These are phyloP conservation scores for Cryptosporidium meleagridis DNA, from an alignment of 169 alveolate species.

Conservation along the genomic window DNA sequence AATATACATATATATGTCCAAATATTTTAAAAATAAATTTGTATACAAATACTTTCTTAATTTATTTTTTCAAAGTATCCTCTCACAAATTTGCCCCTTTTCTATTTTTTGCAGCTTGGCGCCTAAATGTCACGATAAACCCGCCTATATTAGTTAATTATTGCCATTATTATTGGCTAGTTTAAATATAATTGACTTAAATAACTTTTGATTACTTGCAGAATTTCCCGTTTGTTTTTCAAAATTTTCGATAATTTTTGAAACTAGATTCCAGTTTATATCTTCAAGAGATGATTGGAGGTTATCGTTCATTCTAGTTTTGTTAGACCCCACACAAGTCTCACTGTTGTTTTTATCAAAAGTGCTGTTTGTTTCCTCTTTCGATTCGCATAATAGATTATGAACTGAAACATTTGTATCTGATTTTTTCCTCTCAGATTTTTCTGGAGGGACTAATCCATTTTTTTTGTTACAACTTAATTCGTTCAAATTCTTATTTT, in stretches of 20 bases:
- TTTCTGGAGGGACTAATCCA: background rate
- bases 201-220: background rate
- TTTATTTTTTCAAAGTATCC: background rate
- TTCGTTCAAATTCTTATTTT: background rate
- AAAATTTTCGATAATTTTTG: slow-evolving; percentile 12
- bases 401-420: background rate
- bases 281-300: background rate
- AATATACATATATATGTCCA: background rate
- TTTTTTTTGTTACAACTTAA: too few relatives aligned
- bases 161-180: background rate
- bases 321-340: background rate
- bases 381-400: background rate
- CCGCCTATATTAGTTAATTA: background rate
- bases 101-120: background rate
- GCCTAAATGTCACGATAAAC: background rate
- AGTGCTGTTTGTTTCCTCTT: background rate
- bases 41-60: too few relatives aligned
- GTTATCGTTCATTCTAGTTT: background rate
- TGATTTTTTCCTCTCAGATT: background rate
- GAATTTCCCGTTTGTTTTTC: slow-evolving; percentile 14
- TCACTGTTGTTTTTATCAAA: background rate
- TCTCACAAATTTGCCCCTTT: background rate
- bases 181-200: slow-evolving; percentile 22
- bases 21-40: too few relatives aligned
- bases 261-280: slow-evolving; percentile 38